Conservation (phyloP, 177 flowering plant species). For the Vitis hybrid region DNA sequence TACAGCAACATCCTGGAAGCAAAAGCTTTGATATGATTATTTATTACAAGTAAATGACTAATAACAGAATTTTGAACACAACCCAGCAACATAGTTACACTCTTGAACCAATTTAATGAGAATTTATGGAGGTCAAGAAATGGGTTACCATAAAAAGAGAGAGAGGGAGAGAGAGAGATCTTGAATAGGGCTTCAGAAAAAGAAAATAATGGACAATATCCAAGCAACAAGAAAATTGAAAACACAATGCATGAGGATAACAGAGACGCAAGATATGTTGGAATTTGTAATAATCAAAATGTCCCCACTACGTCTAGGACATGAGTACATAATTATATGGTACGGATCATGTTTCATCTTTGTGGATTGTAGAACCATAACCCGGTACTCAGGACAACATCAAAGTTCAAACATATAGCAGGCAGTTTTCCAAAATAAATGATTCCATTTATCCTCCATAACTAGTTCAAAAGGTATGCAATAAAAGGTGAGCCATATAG, state of each 20-base stretch:
- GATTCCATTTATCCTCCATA: no score
- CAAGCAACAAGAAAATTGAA: neutral
- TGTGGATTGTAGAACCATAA: no score
- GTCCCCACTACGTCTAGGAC: neutral
- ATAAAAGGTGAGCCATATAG: no score
- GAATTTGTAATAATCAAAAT: no score
- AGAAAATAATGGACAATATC: neutral
- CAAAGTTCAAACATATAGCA: no score
- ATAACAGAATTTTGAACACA: neutral
- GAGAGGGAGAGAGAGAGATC: neutral
- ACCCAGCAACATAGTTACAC: neutral
- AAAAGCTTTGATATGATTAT: slow-evolving; percentile 6
- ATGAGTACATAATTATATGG: neutral
- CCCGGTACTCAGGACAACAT: no score
- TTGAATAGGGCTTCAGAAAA: neutral
- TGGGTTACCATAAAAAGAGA: neutral
- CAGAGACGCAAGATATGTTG: neutral
- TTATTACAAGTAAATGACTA: neutral
- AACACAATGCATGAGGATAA: neutral
- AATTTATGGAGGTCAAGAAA: neutral
- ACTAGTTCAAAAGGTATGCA: no score
- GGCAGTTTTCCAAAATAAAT: no score
- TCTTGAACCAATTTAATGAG: neutral
- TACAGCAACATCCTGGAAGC: slow-evolving; percentile 93
- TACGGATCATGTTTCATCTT: neutral